Evolutionary conservation across 768 basidiomycete species (phyloP).

Genomic region (Suillus tomentosus): DNA sequence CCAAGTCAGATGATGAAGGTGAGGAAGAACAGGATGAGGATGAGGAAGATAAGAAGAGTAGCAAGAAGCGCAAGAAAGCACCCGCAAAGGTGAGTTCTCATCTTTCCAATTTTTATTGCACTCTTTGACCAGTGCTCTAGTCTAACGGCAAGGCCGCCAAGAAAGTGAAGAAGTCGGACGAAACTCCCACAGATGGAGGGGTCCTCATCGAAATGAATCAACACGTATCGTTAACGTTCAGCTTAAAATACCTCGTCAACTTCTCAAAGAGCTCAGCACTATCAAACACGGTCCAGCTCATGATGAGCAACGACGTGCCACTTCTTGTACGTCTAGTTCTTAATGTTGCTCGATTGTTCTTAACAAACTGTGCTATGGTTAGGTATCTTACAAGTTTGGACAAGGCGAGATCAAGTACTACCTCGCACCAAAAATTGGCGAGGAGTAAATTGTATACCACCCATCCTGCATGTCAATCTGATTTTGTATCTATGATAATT

Average conservation of each 20-base stretch:
- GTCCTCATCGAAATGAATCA: constrained; percentile 87
- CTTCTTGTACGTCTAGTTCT: constrained; percentile 59
- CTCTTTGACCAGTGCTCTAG: constrained; percentile 26
- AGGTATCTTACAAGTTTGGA: constrained; percentile 90
- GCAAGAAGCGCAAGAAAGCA: constrained; percentile 71
- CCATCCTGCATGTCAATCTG: constrained; percentile 2
- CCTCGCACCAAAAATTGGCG: constrained; percentile 93
- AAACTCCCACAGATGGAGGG: constrained; percentile 54
- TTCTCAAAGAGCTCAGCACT: constrained; percentile 89
- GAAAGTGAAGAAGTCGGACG: constrained; percentile 61
- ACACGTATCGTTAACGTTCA: constrained; percentile 91
- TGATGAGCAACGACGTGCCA: constrained; percentile 92
- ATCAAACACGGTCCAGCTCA: constrained; percentile 71
- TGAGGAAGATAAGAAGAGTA: constrained; percentile 47
- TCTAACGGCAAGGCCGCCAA: constrained; percentile 47
- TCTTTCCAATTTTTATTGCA: background rate
- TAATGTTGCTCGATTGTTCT: background rate
- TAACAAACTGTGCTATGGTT: constrained; percentile 8
- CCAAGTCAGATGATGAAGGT: constrained; percentile 46
- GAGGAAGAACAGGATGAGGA: constrained; percentile 53
- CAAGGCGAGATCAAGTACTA: constrained; percentile 92
- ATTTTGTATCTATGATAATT: constrained; percentile 11
- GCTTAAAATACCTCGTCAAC: constrained; percentile 95
- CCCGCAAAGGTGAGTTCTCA: constrained; percentile 46
- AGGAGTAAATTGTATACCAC: constrained; percentile 51